phyloP scores from a whole-genome alignment of 2,329 filamentous ascomycete species.

The Bertia moriformis region DNA sequence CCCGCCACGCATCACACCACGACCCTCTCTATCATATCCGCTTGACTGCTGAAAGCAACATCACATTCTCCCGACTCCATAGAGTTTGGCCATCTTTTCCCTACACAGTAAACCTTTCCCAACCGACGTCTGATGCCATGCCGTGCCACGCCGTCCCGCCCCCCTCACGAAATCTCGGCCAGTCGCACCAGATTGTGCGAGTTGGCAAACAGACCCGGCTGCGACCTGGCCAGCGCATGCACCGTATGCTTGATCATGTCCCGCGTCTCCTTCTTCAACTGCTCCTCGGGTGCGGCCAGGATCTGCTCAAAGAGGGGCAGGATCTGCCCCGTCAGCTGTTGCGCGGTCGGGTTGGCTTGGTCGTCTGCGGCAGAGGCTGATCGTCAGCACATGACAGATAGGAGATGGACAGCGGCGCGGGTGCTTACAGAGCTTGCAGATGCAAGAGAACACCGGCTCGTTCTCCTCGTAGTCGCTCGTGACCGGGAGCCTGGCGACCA shows the following conservation, averaged over 20 bases:
- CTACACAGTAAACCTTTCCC: too few relatives aligned
- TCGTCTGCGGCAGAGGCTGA: neutral
- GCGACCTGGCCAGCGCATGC: neutral
- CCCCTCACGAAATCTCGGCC: neutral
- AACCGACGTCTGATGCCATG: too few relatives aligned
- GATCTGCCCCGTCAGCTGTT: neutral
- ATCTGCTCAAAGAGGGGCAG: neutral
- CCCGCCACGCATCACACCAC: too few relatives aligned
- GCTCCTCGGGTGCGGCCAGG: neutral
- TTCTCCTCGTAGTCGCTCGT: conserved; percentile 96
- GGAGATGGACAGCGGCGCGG: too few relatives aligned
- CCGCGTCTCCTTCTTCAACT: neutral
- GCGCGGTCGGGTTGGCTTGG: neutral
- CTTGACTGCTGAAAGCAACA: too few relatives aligned
- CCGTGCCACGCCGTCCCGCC: too few relatives aligned
- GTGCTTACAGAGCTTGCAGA: conserved; percentile 73
- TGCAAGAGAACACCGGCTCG: conserved; percentile 79
- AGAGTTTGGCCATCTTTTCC: too few relatives aligned
- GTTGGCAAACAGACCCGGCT: neutral
- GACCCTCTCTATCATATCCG: too few relatives aligned
- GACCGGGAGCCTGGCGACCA: conserved; percentile 69
- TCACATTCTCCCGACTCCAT: too few relatives aligned
- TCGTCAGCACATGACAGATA: neutral
- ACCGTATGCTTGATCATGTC: neutral
- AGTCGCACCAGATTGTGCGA: neutral